Evolutionary conservation across 176 grass and related monocot genomes (phyloP).

Genomic region (Lolium perenne): DNA sequence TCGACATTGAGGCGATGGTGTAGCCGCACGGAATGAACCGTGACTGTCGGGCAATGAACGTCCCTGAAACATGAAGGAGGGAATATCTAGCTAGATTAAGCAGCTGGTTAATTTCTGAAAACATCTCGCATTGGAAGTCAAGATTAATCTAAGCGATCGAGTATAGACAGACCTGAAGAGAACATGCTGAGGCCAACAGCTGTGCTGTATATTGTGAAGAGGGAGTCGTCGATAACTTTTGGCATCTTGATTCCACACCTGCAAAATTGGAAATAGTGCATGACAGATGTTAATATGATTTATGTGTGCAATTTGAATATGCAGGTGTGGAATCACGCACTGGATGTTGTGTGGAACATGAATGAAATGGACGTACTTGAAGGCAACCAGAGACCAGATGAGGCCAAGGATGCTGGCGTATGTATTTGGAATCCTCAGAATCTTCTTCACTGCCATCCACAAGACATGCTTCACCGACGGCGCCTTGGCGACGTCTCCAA

Average conservation of each 20-base stretch:
- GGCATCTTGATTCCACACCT: conserved; percentile 75
- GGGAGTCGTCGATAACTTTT: conserved; percentile 57
- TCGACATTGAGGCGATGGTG: conserved; percentile 53
- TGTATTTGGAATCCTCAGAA: conserved; percentile 75
- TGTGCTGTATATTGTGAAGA: conserved; percentile 58
- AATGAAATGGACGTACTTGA: conserved; percentile 53
- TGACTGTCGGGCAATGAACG: conserved; percentile 70
- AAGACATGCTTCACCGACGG: conserved; percentile 47
- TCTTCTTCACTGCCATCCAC: conserved; percentile 65
- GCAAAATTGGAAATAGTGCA: background rate
- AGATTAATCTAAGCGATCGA: background rate
- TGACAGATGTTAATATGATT: background rate
- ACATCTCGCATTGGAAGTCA: background rate
- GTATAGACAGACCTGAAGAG: conserved; percentile 52
- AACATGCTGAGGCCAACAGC: conserved; percentile 92
- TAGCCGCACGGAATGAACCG: conserved; percentile 76
- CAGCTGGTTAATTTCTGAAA: background rate
- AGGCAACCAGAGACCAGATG: conserved; percentile 74
- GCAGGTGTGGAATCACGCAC: background rate
- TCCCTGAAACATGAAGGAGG: conserved; percentile 42
- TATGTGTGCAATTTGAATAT: background rate
- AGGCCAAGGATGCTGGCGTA: conserved; percentile 78
- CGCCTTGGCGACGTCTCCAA: background rate
- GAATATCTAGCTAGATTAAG: background rate
- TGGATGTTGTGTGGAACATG: background rate